These are phyloP conservation scores for Grifola frondosa DNA, from an alignment of 1,284 basidiomycete genomes.

Conservation along the genomic window DNA sequence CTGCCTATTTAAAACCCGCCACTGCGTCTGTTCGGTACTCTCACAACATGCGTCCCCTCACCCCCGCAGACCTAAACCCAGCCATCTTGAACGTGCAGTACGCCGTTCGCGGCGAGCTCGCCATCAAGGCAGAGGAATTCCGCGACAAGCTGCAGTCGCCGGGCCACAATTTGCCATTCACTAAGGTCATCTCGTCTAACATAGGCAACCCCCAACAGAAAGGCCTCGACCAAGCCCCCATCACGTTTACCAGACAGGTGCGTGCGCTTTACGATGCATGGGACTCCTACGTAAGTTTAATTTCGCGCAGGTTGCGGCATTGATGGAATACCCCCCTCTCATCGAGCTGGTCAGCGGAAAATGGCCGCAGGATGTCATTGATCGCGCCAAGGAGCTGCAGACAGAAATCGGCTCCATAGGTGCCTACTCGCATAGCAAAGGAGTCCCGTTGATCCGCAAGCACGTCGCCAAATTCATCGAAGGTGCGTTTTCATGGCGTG, in stretches of 20 bases:
- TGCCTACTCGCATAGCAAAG: slow-evolving; percentile 96
- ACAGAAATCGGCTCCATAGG: slow-evolving; percentile 93
- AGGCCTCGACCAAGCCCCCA: slow-evolving; percentile 88
- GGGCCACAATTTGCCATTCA: slow-evolving; percentile 75
- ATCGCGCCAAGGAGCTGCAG: slow-evolving; percentile 77
- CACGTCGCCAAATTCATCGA: slow-evolving; percentile 90
- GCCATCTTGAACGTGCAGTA: slow-evolving; percentile 89
- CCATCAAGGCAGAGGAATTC: slow-evolving; percentile 89
- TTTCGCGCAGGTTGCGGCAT: slow-evolving; percentile 68
- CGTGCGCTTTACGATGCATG: slow-evolving; percentile 19
- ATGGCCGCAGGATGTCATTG: slow-evolving; percentile 87
- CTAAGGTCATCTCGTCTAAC: slow-evolving; percentile 90
- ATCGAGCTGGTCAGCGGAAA: slow-evolving; percentile 73
- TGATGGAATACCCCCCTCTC: slow-evolving; percentile 91
- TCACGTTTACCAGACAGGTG: slow-evolving; percentile 93
- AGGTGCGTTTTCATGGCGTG: slow-evolving; percentile 46
- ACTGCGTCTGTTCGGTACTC: slow-evolving; percentile 13
- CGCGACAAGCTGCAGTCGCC: slow-evolving; percentile 64
- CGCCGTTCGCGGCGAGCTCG: slow-evolving; percentile 95
- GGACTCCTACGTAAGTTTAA: neutral
- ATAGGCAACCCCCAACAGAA: slow-evolving; percentile 99
- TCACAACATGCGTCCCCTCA: slow-evolving; percentile 54
- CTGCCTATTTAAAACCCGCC: no score
- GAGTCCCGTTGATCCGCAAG: slow-evolving; percentile 85
- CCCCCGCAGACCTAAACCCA: slow-evolving; percentile 74